phyloP scores from a whole-genome alignment of 768 basidiomycete species.

The Agaricus bisporus region DNA sequence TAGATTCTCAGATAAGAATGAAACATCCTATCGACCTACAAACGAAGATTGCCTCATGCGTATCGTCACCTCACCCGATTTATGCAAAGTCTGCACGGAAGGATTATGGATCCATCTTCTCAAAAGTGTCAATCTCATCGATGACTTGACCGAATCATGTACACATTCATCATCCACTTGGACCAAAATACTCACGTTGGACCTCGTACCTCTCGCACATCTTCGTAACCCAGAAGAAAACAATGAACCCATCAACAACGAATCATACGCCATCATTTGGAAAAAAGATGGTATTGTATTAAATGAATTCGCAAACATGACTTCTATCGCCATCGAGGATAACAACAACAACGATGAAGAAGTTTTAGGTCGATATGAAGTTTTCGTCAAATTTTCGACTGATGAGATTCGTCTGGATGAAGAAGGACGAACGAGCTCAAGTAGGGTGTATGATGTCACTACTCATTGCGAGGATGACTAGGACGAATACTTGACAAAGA shows the following conservation, averaged over 20 bases:
- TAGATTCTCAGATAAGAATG: slow-evolving; percentile 60
- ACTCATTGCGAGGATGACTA: neutral
- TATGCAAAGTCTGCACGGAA: slow-evolving; percentile 71
- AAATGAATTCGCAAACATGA: slow-evolving; percentile 43
- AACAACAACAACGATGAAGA: slow-evolving; percentile 7
- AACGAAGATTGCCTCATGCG: slow-evolving; percentile 85
- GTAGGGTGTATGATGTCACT: slow-evolving; percentile 18
- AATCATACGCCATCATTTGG: slow-evolving; percentile 54
- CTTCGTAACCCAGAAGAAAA: slow-evolving; percentile 23
- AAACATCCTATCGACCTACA: slow-evolving; percentile 72
- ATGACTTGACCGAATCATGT: slow-evolving; percentile 40
- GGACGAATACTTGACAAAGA: neutral
- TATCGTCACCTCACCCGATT: slow-evolving; percentile 57
- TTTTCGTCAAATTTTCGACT: slow-evolving; percentile 45
- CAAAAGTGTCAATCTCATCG: slow-evolving; percentile 53
- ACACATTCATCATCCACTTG: slow-evolving; percentile 4
- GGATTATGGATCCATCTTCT: slow-evolving; percentile 69
- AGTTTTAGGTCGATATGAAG: slow-evolving; percentile 35
- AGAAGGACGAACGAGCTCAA: slow-evolving; percentile 20
- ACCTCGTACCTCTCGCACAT: slow-evolving; percentile 58
- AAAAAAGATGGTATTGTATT: slow-evolving; percentile 38
- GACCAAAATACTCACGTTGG: slow-evolving; percentile 34
- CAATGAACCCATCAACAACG: slow-evolving; percentile 16
- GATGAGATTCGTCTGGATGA: slow-evolving; percentile 49
- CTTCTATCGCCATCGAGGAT: slow-evolving; percentile 35